Evolutionary conservation across 352 stramenopile genomes (phyloP), one percentile per base, ranked within the genome.

Genomic region (Peronospora destructor): DNA sequence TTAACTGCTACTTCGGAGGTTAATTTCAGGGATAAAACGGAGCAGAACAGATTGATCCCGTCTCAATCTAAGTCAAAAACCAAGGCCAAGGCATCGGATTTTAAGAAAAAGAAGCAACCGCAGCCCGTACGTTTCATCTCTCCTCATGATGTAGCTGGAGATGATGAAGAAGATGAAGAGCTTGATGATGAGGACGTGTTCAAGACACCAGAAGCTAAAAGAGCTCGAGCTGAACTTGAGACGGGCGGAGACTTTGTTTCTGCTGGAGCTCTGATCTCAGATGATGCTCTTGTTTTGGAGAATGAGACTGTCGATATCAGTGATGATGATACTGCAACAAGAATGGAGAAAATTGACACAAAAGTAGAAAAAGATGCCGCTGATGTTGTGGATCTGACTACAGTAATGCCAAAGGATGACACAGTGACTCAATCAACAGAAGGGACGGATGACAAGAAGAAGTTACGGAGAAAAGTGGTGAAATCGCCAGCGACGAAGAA

Each of bases 101-200:
- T 53, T 1, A 53, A 59, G 19, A 51, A 56, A 40, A 62, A 66
- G 39, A 53, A 37, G 41, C 36, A 47, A 14, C 14, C 14, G 26
- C 25, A 43, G 26, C 34, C 37, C 12, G 13, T n/a, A n/a, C 49
- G 66, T 12, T 68, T 70, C 28, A 59, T 53, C 19, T 73, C 62
- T 9, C 62, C 65, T 2, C 66, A 79, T 55, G 65, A 56, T 9
- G 33, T 63, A 14, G 55, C 17, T 2, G 45, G 51, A 5, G 48
- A 62, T 12, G 61, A 71, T 8, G 58, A 68, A 2, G 59, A 55
- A 13, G 49, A 59, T 3, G 57, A 56, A 10, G 43, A 55, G 11
- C 49, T 66, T 37, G 55, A 69, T 0, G 59, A 69, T 0, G 37
- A 53, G 4, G 53, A 67, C 16, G 55, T 59, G 36, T 68, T 68